Evolutionary conservation across 305 asterid species (phyloP).

Genomic region (Fraxinus sp.): DNA sequence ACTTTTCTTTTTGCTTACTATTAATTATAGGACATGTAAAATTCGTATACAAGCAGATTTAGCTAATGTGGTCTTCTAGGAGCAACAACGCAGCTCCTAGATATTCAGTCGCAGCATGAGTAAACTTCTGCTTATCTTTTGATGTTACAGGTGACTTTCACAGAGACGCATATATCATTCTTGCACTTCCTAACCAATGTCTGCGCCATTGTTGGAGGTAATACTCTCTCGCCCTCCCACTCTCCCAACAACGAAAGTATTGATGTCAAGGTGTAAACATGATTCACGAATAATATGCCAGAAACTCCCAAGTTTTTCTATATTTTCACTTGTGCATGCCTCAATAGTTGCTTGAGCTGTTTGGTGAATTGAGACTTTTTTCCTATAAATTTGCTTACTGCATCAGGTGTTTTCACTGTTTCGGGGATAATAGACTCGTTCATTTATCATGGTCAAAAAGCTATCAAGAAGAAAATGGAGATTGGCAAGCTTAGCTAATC

Average conservation of each 20-base stretch:
- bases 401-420: constrained; percentile 79
- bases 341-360: background rate
- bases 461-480: constrained; percentile 83
- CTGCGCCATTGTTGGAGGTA: constrained; percentile 96
- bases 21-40: background rate
- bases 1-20: background rate
- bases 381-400: background rate
- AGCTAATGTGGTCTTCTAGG: background rate
- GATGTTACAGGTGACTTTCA: constrained; percentile 70
- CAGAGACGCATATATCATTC: constrained; percentile 73
- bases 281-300: background rate
- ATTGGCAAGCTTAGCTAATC: constrained; percentile 77
- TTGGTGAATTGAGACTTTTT: background rate
- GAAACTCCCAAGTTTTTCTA: background rate
- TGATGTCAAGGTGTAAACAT: background rate
- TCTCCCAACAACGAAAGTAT: background rate
- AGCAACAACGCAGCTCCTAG: background rate
- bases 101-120: background rate
- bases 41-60: background rate
- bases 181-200: constrained; percentile 89
- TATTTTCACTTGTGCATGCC: background rate
- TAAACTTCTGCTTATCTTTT: constrained; percentile 4
- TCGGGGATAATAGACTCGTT: constrained; percentile 89
- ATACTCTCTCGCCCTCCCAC: constrained; percentile 20
- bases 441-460: constrained; percentile 78